These are phyloP conservation scores for Diaporthe sp. DNA, from an alignment of 2,329 filamentous ascomycete species.

Conservation along the genomic window DNA sequence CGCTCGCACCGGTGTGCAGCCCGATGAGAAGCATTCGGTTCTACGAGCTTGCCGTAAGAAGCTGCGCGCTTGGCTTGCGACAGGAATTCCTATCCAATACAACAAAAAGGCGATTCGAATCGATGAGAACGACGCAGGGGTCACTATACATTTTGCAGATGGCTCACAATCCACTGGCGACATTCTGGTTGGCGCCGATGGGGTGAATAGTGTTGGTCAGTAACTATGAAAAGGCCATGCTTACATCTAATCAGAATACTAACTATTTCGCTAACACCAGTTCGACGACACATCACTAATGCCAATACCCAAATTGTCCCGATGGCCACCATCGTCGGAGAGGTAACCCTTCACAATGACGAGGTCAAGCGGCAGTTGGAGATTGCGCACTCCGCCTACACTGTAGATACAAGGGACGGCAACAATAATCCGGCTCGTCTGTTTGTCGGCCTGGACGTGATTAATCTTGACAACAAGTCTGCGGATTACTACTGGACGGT, in stretches of 20 bases:
- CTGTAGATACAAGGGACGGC: slow-evolving; percentile 12
- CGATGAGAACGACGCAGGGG: slow-evolving; percentile 40
- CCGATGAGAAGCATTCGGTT: slow-evolving; percentile 47
- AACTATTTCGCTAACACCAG: slow-evolving; percentile 37
- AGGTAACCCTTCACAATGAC: slow-evolving; percentile 45
- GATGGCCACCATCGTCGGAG: slow-evolving; percentile 45
- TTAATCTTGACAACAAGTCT: slow-evolving; percentile 43
- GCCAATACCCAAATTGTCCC: slow-evolving; percentile 43
- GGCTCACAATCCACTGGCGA: slow-evolving; percentile 46
- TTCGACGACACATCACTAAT: slow-evolving; percentile 51
- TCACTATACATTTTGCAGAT: slow-evolving; percentile 47
- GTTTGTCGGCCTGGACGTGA: slow-evolving; percentile 46
- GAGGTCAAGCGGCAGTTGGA: slow-evolving; percentile 48
- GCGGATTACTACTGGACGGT: slow-evolving; percentile 48
- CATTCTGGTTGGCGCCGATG: slow-evolving; percentile 49
- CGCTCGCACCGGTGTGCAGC: slow-evolving; percentile 43
- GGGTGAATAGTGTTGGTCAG: slow-evolving; percentile 45
- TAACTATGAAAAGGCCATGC: background rate
- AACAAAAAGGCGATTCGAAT: slow-evolving; percentile 43
- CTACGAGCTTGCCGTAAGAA: slow-evolving; percentile 48
- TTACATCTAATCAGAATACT: background rate
- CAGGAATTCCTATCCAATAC: slow-evolving; percentile 47
- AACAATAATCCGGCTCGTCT: slow-evolving; percentile 15
- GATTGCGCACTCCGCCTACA: slow-evolving; percentile 47
- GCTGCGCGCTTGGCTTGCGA: slow-evolving; percentile 48